Conservation (phyloP, 139 green algal species). For the Astrephomene gubernaculifera region DNA sequence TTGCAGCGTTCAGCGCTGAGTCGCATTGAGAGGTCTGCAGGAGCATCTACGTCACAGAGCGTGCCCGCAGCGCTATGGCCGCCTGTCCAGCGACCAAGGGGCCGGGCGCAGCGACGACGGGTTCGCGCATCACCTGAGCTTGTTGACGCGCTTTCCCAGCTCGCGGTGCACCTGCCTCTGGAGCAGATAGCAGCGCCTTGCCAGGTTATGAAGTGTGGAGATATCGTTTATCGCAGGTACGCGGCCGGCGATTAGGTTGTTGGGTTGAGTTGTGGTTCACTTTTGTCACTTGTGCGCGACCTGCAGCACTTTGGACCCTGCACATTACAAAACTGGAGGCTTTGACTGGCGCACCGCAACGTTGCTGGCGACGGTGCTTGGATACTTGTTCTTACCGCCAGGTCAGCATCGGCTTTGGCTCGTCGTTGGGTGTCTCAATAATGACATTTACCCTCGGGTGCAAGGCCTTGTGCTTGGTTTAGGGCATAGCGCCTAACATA, state of each 20-base stretch:
- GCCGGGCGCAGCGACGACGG: background rate
- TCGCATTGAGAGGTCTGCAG: conserved; percentile 37
- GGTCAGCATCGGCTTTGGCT: conserved; percentile 50
- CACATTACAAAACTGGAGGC: conserved; percentile 80
- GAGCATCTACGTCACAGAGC: conserved; percentile 24
- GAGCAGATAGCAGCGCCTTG: conserved; percentile 85
- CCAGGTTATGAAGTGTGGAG: conserved; percentile 89
- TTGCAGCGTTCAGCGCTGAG: background rate
- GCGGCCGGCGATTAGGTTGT: conserved; percentile 9
- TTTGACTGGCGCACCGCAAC: conserved; percentile 72
- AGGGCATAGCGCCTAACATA: no score
- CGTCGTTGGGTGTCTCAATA: background rate
- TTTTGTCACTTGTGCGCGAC: background rate
- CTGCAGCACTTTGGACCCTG: conserved; percentile 87
- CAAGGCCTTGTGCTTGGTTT: background rate
- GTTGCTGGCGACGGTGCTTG: conserved; percentile 56
- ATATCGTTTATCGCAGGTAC: conserved; percentile 89
- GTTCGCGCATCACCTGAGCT: conserved; percentile 26
- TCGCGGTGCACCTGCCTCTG: conserved; percentile 66
- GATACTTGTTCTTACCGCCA: conserved; percentile 80
- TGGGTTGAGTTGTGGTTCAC: background rate
- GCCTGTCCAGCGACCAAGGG: background rate
- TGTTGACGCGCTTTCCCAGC: conserved; percentile 4
- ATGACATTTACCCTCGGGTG: background rate
- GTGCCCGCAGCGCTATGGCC: background rate